phyloP scores from a whole-genome alignment of 73 alveolate species.

The Paramecium sexaurelia region DNA sequence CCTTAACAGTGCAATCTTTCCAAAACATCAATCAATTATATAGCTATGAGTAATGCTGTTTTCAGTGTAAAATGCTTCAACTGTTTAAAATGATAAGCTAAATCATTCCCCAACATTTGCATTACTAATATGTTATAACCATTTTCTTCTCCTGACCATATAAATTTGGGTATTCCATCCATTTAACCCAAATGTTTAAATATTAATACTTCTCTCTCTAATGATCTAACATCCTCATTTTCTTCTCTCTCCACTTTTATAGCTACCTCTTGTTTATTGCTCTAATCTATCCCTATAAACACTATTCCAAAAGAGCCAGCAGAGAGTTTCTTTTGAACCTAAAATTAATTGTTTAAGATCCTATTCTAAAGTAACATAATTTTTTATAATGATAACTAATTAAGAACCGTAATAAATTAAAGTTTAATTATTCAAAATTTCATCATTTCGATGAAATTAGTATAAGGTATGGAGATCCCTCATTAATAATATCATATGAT shows the following conservation, averaged over 20 bases:
- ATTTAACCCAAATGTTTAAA: not conserved
- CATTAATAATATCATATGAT: too few species aligned
- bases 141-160: conserved; percentile 49
- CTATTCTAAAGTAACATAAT: not conserved
- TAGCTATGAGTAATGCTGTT: conserved; percentile 28
- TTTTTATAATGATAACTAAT: not conserved
- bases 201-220: conserved; percentile 49
- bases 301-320: conserved; percentile 10
- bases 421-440: too few species aligned
- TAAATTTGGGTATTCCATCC: conserved; percentile 41
- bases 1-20: conserved; percentile 36
- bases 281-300: conserved; percentile 26
- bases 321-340: not conserved
- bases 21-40: conserved; percentile 9
- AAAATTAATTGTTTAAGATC: not conserved
- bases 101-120: conserved; percentile 45
- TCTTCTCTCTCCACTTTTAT: conserved; percentile 60
- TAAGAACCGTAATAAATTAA: conserved; percentile 3
- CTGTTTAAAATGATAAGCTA: conserved; percentile 46
- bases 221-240: conserved; percentile 29
- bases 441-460: too few species aligned
- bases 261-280: conserved; percentile 36
- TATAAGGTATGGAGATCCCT: too few species aligned
- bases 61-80: conserved; percentile 58
- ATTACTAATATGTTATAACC: conserved; percentile 42